phyloP scores from a whole-genome alignment of 192 early-diverging fungal genomes.

The Spizellomyces punctatus region DNA sequence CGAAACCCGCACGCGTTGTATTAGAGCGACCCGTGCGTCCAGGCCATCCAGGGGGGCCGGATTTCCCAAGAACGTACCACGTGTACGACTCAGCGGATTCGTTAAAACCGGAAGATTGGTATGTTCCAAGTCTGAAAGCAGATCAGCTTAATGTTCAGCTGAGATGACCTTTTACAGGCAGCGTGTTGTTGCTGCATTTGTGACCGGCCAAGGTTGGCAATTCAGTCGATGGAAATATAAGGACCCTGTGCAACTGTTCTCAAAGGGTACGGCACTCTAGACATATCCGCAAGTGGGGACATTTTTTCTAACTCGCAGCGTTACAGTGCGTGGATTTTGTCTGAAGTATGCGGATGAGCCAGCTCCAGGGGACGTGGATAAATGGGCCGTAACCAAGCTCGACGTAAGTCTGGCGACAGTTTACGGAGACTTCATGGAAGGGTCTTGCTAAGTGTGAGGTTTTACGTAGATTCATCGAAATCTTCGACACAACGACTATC shows the following conservation, averaged over 20 bases:
- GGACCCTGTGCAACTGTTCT: constrained; percentile 82
- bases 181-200: constrained; percentile 86
- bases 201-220: constrained; percentile 91
- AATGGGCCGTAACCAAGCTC: constrained; percentile 51
- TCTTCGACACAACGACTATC: constrained; percentile 51
- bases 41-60: constrained; percentile 43
- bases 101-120: constrained; percentile 80
- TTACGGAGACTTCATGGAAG: background rate
- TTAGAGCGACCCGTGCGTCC: constrained; percentile 54
- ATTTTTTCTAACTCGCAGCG: background rate
- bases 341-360: constrained; percentile 58
- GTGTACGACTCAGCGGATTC: constrained; percentile 78
- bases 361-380: constrained; percentile 37
- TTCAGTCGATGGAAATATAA: constrained; percentile 91
- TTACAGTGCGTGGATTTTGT: constrained; percentile 51
- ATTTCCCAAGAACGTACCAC: constrained; percentile 68
- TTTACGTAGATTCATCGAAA: constrained; percentile 47
- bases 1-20: constrained; percentile 67
- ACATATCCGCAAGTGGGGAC: background rate
- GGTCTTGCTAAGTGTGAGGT: background rate
- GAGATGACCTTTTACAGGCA: constrained; percentile 34
- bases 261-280: constrained; percentile 47
- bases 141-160: background rate
- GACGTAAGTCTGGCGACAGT: constrained; percentile 30
- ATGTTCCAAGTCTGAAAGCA: constrained; percentile 15